These are phyloP conservation scores for Inonotus hispidus DNA, from an alignment of 1,284 basidiomycete genomes.

Conservation along the genomic window DNA sequence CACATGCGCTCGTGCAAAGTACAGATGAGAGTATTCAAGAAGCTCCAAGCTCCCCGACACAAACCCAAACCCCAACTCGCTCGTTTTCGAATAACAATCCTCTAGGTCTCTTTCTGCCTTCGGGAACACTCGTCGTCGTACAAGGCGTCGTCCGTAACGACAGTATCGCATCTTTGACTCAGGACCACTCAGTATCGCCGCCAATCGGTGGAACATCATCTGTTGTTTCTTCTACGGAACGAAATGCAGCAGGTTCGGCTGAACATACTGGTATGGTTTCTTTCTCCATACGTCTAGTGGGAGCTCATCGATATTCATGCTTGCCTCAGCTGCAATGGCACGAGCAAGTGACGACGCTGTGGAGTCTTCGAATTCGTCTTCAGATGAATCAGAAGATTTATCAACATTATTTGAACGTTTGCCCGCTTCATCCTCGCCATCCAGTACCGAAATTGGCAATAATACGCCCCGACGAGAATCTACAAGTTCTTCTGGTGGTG, in stretches of 20 bases:
- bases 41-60: slow-evolving; percentile 9
- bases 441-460: neutral
- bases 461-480: neutral
- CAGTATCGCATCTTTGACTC: slow-evolving; percentile 40
- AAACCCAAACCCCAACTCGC: slow-evolving; percentile 15
- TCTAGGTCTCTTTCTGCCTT: slow-evolving; percentile 56
- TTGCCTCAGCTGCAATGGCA: neutral
- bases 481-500: neutral
- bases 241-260: neutral
- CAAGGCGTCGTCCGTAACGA: slow-evolving; percentile 78
- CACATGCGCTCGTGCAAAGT: no score
- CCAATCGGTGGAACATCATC: neutral
- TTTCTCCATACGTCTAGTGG: neutral
- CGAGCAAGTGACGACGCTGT: neutral
- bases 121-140: slow-evolving; percentile 72
- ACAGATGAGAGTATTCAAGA: neutral
- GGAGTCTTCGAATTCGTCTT: neutral
- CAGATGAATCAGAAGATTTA: neutral
- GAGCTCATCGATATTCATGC: neutral
- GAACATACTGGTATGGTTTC: neutral
- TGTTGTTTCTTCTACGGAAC: neutral
- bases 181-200: neutral
- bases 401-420: neutral
- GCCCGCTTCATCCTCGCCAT: neutral
- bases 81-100: slow-evolving; percentile 13